These are phyloP conservation scores for Xylaria digitata DNA, from an alignment of 2,329 filamentous ascomycete genomes.

Conservation along the genomic window DNA sequence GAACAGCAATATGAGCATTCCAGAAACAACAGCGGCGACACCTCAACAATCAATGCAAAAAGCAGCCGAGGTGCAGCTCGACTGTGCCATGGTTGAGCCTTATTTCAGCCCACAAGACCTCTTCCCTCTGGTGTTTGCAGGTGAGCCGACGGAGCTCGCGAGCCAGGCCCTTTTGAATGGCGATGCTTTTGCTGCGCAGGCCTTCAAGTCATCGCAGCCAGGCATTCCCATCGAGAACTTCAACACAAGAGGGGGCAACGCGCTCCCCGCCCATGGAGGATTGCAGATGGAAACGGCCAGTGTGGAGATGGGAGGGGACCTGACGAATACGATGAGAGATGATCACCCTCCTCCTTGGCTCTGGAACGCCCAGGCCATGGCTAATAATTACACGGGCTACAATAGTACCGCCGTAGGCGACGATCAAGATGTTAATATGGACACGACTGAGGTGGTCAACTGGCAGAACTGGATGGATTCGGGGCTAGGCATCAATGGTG, in stretches of 20 bases:
- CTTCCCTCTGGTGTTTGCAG: slow-evolving; percentile 44
- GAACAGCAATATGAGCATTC: slow-evolving; percentile 5
- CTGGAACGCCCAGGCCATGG: slow-evolving; percentile 51
- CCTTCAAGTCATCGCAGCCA: slow-evolving; percentile 32
- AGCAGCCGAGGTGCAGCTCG: slow-evolving; percentile 46
- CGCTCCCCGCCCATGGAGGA: slow-evolving; percentile 12
- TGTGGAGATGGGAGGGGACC: slow-evolving; percentile 1
- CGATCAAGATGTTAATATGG: slow-evolving; percentile 50
- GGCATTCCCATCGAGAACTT: slow-evolving; percentile 37
- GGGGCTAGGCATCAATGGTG: slow-evolving; percentile 45
- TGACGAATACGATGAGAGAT: slow-evolving; percentile 40
- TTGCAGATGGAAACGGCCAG: slow-evolving; percentile 16
- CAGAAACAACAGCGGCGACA: slow-evolving; percentile 8
- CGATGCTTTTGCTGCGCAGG: slow-evolving; percentile 30
- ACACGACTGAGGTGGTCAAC: slow-evolving; percentile 56
- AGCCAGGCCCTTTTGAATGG: slow-evolving; percentile 33
- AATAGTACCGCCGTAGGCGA: slow-evolving; percentile 47
- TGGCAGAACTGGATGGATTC: slow-evolving; percentile 60
- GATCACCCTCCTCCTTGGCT: slow-evolving; percentile 56
- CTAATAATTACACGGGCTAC: slow-evolving; percentile 16
- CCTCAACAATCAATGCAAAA: slow-evolving; percentile 13
- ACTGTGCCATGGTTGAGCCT: slow-evolving; percentile 54
- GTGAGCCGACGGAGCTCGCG: slow-evolving; percentile 30
- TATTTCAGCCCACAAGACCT: slow-evolving; percentile 53
- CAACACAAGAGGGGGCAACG: slow-evolving; percentile 24